Percentiles rank a stretch among this genome's conserved stretches.
phyloP scores from a whole-genome alignment of 306 rosid species.

The Sphenostylis stenocarpa region DNA sequence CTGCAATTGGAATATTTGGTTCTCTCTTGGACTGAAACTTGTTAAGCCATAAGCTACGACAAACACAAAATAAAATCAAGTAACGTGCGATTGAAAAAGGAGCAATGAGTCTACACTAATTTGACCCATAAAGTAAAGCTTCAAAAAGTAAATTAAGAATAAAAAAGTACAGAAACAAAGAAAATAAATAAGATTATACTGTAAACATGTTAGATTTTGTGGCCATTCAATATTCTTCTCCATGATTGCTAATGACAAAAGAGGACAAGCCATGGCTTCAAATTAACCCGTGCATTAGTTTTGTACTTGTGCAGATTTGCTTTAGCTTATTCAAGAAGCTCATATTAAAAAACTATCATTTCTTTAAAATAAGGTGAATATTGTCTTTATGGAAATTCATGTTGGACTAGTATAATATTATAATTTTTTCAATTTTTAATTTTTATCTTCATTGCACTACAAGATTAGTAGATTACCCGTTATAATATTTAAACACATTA shows the following conservation, averaged over 20 bases:
- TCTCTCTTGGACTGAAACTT: slow-evolving; percentile 22
- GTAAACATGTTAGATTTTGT: slow-evolving; percentile 46
- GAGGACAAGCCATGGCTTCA: neutral
- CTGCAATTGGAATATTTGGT: slow-evolving; percentile 34
- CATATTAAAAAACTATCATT: too few species aligned
- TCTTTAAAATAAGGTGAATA: neutral
- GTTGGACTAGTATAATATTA: neutral
- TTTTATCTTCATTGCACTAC: slow-evolving; percentile 12
- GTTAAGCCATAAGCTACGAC: slow-evolving; percentile 7
- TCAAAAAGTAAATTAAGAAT: slow-evolving; percentile 35
- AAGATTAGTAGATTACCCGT: neutral
- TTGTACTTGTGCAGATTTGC: neutral
- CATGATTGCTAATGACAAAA: neutral
- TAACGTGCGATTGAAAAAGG: slow-evolving; percentile 18
- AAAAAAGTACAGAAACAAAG: slow-evolving; percentile 23
- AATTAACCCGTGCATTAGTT: neutral
- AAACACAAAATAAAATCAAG: slow-evolving; percentile 15
- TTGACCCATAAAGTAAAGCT: slow-evolving; percentile 50
- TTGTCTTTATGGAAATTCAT: neutral
- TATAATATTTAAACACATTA: slow-evolving; percentile 6
- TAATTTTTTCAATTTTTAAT: too few species aligned
- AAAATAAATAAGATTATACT: slow-evolving; percentile 31
- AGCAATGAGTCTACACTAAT: slow-evolving; percentile 31
- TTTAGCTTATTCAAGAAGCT: neutral
- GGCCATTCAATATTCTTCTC: slow-evolving; percentile 32